phyloP scores from a whole-genome alignment of 1,284 basidiomycete species.

The Rhizoctonia solani region DNA sequence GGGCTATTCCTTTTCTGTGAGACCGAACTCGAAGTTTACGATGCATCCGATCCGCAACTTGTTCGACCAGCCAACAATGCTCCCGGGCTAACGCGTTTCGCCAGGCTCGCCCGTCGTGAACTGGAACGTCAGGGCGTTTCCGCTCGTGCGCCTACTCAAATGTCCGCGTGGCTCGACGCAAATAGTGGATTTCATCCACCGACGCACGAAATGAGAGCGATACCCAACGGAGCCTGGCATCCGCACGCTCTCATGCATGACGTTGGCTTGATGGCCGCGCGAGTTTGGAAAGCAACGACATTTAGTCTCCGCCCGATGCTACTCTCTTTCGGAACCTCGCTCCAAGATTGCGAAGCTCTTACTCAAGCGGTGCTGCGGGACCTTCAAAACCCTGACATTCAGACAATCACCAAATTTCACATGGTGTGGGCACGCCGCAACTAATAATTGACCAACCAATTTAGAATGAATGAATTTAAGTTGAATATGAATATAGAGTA shows the following conservation, averaged over 20 bases:
- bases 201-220: constrained; percentile 20
- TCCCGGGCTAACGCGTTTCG: constrained; percentile 35
- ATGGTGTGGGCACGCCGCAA: constrained; percentile 34
- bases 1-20: constrained; percentile 39
- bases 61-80: constrained; percentile 31
- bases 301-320: constrained; percentile 34
- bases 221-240: constrained; percentile 34
- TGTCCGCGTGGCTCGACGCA: constrained; percentile 34
- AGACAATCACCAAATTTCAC: constrained; percentile 34
- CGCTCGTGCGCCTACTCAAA: constrained; percentile 32
- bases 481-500: constrained; percentile 5
- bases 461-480: constrained; percentile 15
- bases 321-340: constrained; percentile 22
- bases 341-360: constrained; percentile 28
- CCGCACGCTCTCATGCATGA: constrained; percentile 33
- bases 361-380: constrained; percentile 32
- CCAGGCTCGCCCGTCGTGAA: constrained; percentile 27
- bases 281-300: constrained; percentile 26
- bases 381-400: constrained; percentile 31
- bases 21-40: constrained; percentile 36
- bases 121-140: constrained; percentile 35
- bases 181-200: constrained; percentile 32
- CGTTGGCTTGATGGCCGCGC: constrained; percentile 30
- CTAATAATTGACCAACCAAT: background rate
- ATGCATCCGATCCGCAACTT: constrained; percentile 35